Evolutionary conservation across 2,329 filamentous ascomycete species (phyloP).

Genomic region (Alternaria gansuensis): DNA sequence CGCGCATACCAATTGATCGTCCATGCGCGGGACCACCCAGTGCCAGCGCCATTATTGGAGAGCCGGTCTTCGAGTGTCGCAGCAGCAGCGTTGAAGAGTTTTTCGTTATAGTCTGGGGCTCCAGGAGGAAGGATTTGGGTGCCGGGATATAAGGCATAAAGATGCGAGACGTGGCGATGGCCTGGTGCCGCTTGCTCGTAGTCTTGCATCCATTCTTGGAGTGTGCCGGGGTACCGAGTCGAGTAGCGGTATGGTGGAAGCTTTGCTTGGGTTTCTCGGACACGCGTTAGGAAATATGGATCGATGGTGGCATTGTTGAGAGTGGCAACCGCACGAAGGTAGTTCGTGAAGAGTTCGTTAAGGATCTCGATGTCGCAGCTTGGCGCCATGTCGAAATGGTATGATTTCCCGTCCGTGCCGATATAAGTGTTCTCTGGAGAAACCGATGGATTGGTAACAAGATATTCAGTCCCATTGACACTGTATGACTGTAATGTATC

Average conservation of each 20-base stretch:
- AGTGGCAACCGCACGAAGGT: slow-evolving; percentile 23
- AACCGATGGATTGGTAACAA: slow-evolving; percentile 51
- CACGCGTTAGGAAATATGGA: slow-evolving; percentile 3
- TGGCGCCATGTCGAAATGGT: slow-evolving; percentile 37
- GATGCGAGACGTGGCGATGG: slow-evolving; percentile 62
- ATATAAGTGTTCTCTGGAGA: slow-evolving; percentile 54
- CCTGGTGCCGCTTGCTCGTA: slow-evolving; percentile 57
- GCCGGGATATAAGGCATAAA: slow-evolving; percentile 61
- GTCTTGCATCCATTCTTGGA: slow-evolving; percentile 43
- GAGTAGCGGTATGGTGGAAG: slow-evolving; percentile 35
- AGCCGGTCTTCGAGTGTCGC: slow-evolving; percentile 46
- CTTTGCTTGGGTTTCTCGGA: slow-evolving; percentile 16
- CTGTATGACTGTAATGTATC: slow-evolving; percentile 11
- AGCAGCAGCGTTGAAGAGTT: slow-evolving; percentile 44
- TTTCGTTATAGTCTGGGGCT: slow-evolving; percentile 33
- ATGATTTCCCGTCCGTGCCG: slow-evolving; percentile 33
- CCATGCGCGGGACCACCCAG: slow-evolving; percentile 64
- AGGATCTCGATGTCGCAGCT: slow-evolving; percentile 60
- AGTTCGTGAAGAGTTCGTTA: slow-evolving; percentile 52
- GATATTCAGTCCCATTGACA: slow-evolving; percentile 15
- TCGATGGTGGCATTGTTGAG: not conserved
- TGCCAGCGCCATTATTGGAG: slow-evolving; percentile 52
- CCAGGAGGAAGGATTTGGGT: slow-evolving; percentile 51
- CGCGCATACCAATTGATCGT: slow-evolving; percentile 61
- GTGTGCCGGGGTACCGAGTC: slow-evolving; percentile 39